Conservation (phyloP, 768 basidiomycete species). For the Xerocomellus dryophilus region DNA sequence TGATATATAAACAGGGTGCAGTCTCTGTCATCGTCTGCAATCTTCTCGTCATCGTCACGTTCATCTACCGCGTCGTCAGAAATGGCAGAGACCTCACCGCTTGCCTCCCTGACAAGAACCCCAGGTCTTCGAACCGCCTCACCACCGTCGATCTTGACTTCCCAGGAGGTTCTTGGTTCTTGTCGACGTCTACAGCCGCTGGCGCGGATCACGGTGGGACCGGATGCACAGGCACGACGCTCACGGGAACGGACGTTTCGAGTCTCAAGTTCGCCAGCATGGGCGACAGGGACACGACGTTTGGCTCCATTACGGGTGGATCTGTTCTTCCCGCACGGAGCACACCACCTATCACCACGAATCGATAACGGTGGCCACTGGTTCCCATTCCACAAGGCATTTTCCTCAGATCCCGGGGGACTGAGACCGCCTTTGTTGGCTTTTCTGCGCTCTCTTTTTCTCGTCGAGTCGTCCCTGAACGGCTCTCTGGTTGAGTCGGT, state of each 20-base stretch:
- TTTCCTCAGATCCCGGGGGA: not conserved
- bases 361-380: not conserved
- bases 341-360: not conserved
- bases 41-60: constrained; percentile 38
- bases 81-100: constrained; percentile 13
- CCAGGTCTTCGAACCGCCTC: constrained; percentile 8
- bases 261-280: not conserved
- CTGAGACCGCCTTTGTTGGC: too few species aligned
- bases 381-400: not conserved
- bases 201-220: too few species aligned
- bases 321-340: not conserved
- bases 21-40: constrained; percentile 43
- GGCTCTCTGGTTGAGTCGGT: not conserved
- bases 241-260: constrained; percentile 9
- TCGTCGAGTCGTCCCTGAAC: too few species aligned
- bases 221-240: not conserved
- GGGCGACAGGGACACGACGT: not conserved
- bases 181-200: not conserved
- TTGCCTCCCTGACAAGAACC: not conserved
- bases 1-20: constrained; percentile 24
- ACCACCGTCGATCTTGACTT: constrained; percentile 28
- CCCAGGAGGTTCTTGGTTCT: constrained; percentile 1
- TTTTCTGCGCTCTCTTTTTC: not conserved
- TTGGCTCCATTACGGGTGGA: not conserved
- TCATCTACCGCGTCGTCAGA: constrained; percentile 25